These are phyloP conservation scores for Amphirosellinia nigrospora DNA, from an alignment of 495 filamentous ascomycete species.

Conservation along the genomic window DNA sequence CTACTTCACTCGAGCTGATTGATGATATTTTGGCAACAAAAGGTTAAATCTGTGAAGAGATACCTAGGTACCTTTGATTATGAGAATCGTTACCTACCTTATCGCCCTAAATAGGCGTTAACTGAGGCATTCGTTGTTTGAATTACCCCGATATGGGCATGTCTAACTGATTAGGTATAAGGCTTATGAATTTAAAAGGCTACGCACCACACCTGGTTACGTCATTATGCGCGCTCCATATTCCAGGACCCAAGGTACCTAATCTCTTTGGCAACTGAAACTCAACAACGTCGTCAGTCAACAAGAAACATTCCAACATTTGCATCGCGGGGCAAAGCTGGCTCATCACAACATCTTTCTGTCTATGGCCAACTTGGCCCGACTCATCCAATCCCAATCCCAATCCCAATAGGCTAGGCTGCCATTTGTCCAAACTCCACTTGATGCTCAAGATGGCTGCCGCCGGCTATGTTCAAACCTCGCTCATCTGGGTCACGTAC, in stretches of 20 bases:
- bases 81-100: too few species aligned
- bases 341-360: neutral
- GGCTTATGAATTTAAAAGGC: neutral
- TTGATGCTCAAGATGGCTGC: slow-evolving; percentile 57
- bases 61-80: too few species aligned
- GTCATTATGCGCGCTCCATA: slow-evolving; percentile 21
- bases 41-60: too few species aligned
- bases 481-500: slow-evolving; percentile 92
- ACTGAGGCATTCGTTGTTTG: neutral
- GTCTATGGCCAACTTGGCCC: neutral
- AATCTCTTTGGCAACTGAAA: neutral
- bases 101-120: too few species aligned
- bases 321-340: slow-evolving; percentile 5
- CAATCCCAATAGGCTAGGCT: neutral
- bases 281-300: slow-evolving; percentile 8
- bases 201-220: neutral
- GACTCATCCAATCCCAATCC: neutral
- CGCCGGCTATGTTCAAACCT: slow-evolving; percentile 72
- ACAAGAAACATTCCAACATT: slow-evolving; percentile 19
- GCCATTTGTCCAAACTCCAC: neutral
- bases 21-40: too few species aligned
- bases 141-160: neutral
- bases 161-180: neutral
- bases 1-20: too few species aligned
- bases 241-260: too few species aligned